These are phyloP conservation scores for Fusarium heterosporum DNA, from an alignment of 2,329 filamentous ascomycete species.

Conservation along the genomic window DNA sequence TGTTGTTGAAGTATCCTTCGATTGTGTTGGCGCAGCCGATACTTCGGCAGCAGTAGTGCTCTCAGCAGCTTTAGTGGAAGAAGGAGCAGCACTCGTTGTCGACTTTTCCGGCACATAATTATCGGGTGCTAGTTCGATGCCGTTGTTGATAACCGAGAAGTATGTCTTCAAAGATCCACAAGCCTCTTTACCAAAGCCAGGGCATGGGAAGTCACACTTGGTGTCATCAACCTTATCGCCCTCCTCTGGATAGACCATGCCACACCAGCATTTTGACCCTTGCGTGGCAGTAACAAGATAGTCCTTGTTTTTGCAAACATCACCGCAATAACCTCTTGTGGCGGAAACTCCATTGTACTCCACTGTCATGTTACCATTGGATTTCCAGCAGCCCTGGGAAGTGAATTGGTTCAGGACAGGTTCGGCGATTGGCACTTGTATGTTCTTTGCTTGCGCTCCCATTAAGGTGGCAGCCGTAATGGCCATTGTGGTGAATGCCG, in stretches of 20 bases:
- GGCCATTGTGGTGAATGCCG: slow-evolving; percentile 47
- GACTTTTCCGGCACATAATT: slow-evolving; percentile 19
- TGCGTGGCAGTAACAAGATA: too few relatives aligned
- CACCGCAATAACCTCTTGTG: too few relatives aligned
- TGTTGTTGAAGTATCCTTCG: slow-evolving; percentile 27
- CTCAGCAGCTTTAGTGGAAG: slow-evolving; percentile 43
- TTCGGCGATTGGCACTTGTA: too few relatives aligned
- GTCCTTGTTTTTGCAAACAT: too few relatives aligned
- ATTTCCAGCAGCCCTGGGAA: slow-evolving; percentile 65
- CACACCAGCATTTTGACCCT: slow-evolving; percentile 78
- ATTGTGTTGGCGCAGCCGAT: neutral
- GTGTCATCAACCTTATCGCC: slow-evolving; percentile 64
- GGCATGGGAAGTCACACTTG: slow-evolving; percentile 74
- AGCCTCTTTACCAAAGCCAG: slow-evolving; percentile 69
- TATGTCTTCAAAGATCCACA: slow-evolving; percentile 62
- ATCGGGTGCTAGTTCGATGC: slow-evolving; percentile 56
- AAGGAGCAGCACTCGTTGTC: slow-evolving; percentile 37
- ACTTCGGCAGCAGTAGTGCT: slow-evolving; percentile 33
- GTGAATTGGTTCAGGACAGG: slow-evolving; percentile 53
- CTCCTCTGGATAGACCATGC: slow-evolving; percentile 72
- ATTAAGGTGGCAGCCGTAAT: slow-evolving; percentile 47
- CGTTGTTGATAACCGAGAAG: slow-evolving; percentile 65
- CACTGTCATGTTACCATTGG: slow-evolving; percentile 54
- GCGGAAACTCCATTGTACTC: too few relatives aligned
- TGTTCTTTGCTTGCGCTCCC: slow-evolving; percentile 18